Percentiles rank a stretch among this genome's conserved stretches.
Conservation (phyloP, 2,329 filamentous ascomycete genomes). For the Aspergillus sojae region DNA sequence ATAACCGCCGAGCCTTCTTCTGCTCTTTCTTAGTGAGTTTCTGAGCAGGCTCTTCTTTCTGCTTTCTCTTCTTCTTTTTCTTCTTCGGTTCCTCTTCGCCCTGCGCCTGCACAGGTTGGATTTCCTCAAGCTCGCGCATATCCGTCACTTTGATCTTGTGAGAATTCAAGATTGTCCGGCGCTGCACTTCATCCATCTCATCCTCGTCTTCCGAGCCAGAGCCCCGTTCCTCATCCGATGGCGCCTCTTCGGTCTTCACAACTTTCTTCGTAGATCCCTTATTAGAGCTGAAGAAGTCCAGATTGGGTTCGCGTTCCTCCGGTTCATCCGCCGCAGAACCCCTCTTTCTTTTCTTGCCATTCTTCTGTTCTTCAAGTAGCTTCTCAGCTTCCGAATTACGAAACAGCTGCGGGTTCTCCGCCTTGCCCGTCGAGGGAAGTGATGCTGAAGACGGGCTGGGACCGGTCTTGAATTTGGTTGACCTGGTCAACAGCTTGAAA, state of each 20-base stretch:
- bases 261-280: constrained; percentile 28
- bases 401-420: constrained; percentile 42
- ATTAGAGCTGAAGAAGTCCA: constrained; percentile 42
- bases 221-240: constrained; percentile 25
- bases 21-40: constrained; percentile 50
- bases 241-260: constrained; percentile 18
- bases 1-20: constrained; percentile 61
- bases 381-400: constrained; percentile 32
- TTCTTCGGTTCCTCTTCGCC: constrained; percentile 46
- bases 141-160: constrained; percentile 85
- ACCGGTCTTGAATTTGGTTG: constrained; percentile 45
- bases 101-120: constrained; percentile 26
- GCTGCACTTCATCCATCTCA: constrained; percentile 67
- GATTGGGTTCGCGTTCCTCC: constrained; percentile 28
- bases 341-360: constrained; percentile 43
- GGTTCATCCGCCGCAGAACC: constrained; percentile 24
- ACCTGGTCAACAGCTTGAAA: constrained; percentile 48
- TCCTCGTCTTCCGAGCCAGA: constrained; percentile 29
- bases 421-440: constrained; percentile 46
- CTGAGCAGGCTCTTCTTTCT: constrained; percentile 46
- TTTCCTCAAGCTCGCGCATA: constrained; percentile 57
- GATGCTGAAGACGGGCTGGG: constrained; percentile 26
- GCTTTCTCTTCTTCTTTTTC: constrained; percentile 62
- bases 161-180: constrained; percentile 71
- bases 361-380: constrained; percentile 29